These are phyloP conservation scores for Ophiostoma fasciatum DNA, from an alignment of 2,329 filamentous ascomycete genomes.

Conservation along the genomic window DNA sequence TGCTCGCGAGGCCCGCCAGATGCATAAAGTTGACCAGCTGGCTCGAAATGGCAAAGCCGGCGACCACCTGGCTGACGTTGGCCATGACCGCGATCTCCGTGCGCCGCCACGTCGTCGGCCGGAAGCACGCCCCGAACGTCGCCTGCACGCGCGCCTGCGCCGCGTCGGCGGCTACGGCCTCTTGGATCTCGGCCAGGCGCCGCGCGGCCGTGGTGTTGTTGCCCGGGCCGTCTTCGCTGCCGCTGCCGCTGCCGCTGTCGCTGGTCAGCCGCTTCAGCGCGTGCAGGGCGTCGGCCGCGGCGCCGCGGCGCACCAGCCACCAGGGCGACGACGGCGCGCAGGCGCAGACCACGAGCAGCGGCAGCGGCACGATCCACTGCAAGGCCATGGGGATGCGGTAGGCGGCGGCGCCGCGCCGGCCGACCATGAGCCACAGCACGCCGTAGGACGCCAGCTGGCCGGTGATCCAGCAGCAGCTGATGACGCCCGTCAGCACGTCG, in stretches of 20 bases:
- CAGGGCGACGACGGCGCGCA: constrained; percentile 12
- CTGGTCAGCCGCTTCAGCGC: constrained; percentile 5
- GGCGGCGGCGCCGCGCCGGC: constrained; percentile 7
- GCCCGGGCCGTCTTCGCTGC: too few species aligned
- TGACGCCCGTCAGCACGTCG: constrained; percentile 11
- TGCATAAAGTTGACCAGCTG: constrained; percentile 15
- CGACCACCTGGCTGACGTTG: constrained; percentile 16
- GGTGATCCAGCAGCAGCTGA: constrained; percentile 13
- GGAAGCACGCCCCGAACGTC: constrained; percentile 36
- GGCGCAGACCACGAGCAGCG: constrained; percentile 7
- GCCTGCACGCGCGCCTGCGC: constrained; percentile 29
- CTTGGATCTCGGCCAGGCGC: constrained; percentile 34
- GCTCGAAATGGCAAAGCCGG: constrained; percentile 23
- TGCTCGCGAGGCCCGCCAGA: constrained; percentile 20
- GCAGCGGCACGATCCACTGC: constrained; percentile 12
- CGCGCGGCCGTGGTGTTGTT: constrained; percentile 14
- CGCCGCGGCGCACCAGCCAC: constrained; percentile 24
- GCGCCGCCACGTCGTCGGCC: constrained; percentile 31
- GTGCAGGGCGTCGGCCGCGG: constrained; percentile 7
- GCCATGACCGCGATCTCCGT: constrained; percentile 35
- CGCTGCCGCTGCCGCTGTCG: too few species aligned
- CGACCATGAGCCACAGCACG: constrained; percentile 10
- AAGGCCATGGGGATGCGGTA: constrained; percentile 12
- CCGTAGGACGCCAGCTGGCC: constrained; percentile 11
- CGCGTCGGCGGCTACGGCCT: constrained; percentile 42